Conservation (phyloP, 2,329 filamentous ascomycete genomes). For the Harringtonia lauricola region DNA sequence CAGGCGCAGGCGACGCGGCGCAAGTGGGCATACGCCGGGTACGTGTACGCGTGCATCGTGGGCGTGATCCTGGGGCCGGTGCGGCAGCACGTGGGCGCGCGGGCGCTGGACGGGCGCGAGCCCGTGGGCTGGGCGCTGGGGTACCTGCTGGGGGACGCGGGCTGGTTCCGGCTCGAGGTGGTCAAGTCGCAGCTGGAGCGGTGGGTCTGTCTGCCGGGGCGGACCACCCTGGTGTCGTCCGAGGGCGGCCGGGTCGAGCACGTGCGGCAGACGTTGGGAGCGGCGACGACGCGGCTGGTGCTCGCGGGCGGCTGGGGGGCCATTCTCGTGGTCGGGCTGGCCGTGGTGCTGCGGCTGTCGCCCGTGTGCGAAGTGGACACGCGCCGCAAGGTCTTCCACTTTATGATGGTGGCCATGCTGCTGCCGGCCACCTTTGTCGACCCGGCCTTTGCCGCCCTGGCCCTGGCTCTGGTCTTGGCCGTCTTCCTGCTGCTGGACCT, state of each 20-base stretch:
- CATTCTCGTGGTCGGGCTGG: constrained; percentile 60
- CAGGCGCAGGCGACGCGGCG: constrained; percentile 62
- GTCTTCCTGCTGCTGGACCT: constrained; percentile 84
- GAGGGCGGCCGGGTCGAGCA: constrained; percentile 51
- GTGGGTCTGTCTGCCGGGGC: constrained; percentile 63
- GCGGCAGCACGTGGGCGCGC: constrained; percentile 53
- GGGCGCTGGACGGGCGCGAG: constrained; percentile 62
- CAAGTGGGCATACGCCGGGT: constrained; percentile 76
- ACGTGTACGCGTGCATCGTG: constrained; percentile 60
- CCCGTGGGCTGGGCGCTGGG: constrained; percentile 88
- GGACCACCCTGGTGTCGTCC: constrained; percentile 24
- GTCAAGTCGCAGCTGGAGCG: constrained; percentile 55
- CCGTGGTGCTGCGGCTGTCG: constrained; percentile 64
- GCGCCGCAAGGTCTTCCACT: constrained; percentile 91
- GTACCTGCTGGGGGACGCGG: constrained; percentile 75
- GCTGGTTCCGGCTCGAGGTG: constrained; percentile 60
- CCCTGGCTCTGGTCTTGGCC: constrained; percentile 67
- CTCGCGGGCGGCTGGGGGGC: constrained; percentile 62
- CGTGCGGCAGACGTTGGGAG: constrained; percentile 56
- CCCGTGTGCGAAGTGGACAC: constrained; percentile 85
- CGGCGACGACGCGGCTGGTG: constrained; percentile 71
- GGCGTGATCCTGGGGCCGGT: constrained; percentile 60
- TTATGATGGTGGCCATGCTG: constrained; percentile 96
- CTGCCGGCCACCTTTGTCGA: constrained; percentile 80
- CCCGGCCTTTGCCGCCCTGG: constrained; percentile 70